Evolutionary conservation across 2,329 filamentous ascomycete genomes (phyloP).

Genomic region (Aspergillus aculeatinus): DNA sequence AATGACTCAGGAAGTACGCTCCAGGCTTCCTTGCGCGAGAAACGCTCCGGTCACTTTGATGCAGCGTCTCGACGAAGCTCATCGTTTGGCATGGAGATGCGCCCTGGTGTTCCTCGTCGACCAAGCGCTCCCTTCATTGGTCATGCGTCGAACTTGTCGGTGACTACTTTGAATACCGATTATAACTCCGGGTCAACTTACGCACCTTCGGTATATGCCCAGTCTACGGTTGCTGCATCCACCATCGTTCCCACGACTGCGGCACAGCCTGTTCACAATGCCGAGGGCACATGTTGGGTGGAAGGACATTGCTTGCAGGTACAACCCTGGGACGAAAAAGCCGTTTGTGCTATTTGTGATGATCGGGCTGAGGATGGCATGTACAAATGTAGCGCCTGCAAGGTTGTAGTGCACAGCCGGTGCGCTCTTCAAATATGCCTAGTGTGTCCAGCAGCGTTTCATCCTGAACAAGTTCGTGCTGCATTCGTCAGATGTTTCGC

Average conservation of each 20-base stretch:
- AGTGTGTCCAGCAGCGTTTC: constrained; percentile 67
- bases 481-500: constrained; percentile 69
- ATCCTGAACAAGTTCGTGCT: constrained; percentile 64
- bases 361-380: constrained; percentile 60
- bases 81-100: constrained; percentile 80
- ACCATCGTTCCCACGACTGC: constrained; percentile 50
- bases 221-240: constrained; percentile 51
- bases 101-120: constrained; percentile 52
- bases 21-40: constrained; percentile 83
- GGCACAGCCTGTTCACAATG: constrained; percentile 41
- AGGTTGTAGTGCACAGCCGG: constrained; percentile 55
- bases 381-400: constrained; percentile 50
- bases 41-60: constrained; percentile 90
- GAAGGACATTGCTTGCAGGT: constrained; percentile 52
- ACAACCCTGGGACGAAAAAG: constrained; percentile 44
- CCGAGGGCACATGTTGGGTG: constrained; percentile 45
- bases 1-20: constrained; percentile 90
- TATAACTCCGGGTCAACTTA: constrained; percentile 44
- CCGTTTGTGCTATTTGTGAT: constrained; percentile 50
- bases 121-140: constrained; percentile 73
- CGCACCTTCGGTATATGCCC: constrained; percentile 51
- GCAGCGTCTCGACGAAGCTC: constrained; percentile 80
- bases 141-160: constrained; percentile 52
- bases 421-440: constrained; percentile 61
- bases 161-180: constrained; percentile 46